Base-by-base conservation (phyloP, 106 monocot genomes). In the Dioscorea dumetorum region DNA sequence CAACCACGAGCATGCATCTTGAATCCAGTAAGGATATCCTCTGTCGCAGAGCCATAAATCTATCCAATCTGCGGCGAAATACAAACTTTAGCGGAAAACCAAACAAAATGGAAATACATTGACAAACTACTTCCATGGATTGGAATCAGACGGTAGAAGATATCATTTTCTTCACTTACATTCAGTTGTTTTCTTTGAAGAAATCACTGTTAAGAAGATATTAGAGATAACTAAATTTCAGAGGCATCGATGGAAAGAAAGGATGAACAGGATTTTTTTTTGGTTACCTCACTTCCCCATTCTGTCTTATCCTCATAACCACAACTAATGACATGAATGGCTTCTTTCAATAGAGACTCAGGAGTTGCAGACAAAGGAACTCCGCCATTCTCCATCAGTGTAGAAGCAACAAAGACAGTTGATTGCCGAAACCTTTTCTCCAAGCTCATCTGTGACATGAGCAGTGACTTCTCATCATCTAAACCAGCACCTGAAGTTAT, bases 1-100 rank as follows among this genome's bases (percentile, higher is more conserved):
- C 80, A 81, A 72, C 80, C 75, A 57, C 80, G 80, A 49, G 80
- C 80, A 72, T 81, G 80, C 80, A 81, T 81, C 63, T 81, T 81
- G 71, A 81, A 81, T 63, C 80, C 80, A 63, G 80, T 81, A 58
- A 81, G 80, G 70, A 80, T 80, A 74, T 80, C 80, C 64, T 80
- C 80, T 61, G 66, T 66, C 31, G 57, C 53, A 33, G 68, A 69
- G 33, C 68, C 68, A 69, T 69, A 69, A 32, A 69, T 69, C 68
- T 57, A 69, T 2, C 68, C 68, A 23, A 68, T 68, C 67, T 63
- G 52, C 18, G 28, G 51, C 14, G 35, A 19, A 22, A 67, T 31
- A 41, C 15, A 18, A 17, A 64, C 33, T 12, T 14, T 5, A 54
- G 7, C 13, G 12, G 4, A 59, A 20, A 59, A 20, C 22, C 12